A percentile compares a stretch with the other conserved stretches of the same genome.
These are phyloP conservation scores for Zasmidium citrigriseum DNA, from an alignment of 2,329 filamentous ascomycete species.

Conservation along the genomic window DNA sequence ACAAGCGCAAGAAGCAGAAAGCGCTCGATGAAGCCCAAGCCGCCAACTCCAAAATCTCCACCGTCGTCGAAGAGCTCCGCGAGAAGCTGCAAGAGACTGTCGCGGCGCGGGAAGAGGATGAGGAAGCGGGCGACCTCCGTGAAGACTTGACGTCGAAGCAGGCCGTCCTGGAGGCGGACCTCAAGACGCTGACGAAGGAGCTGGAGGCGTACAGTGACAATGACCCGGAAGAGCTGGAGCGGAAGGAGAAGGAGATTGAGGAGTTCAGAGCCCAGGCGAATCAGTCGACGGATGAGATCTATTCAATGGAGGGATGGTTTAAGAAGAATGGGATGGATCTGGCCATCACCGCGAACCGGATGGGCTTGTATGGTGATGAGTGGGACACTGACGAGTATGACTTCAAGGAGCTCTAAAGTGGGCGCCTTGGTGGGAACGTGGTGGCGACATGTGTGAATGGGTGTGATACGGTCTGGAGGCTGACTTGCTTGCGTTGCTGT, in stretches of 20 bases:
- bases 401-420: constrained; percentile 8
- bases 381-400: constrained; percentile 52
- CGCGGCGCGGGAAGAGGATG: constrained; percentile 38
- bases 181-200: constrained; percentile 42
- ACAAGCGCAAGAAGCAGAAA: constrained; percentile 49
- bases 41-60: constrained; percentile 40
- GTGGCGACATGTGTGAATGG: neutral
- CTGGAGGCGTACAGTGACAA: constrained; percentile 48
- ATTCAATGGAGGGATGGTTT: constrained; percentile 49
- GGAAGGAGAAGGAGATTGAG: constrained; percentile 37
- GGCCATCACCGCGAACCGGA: constrained; percentile 44
- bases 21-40: constrained; percentile 39
- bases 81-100: constrained; percentile 42
- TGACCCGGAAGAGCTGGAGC: constrained; percentile 48
- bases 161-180: constrained; percentile 37
- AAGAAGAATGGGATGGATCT: constrained; percentile 45
- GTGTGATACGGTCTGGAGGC: neutral
- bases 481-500: too few relatives aligned
- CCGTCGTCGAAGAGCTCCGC: constrained; percentile 40
- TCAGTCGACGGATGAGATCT: constrained; percentile 47
- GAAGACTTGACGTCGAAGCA: constrained; percentile 41
- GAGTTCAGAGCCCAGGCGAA: constrained; percentile 36
- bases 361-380: constrained; percentile 54
- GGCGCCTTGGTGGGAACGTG: neutral
- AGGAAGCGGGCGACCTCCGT: constrained; percentile 35